These are phyloP conservation scores for Stemphylium lycopersici DNA, from an alignment of 2,329 filamentous ascomycete genomes.

Conservation along the genomic window DNA sequence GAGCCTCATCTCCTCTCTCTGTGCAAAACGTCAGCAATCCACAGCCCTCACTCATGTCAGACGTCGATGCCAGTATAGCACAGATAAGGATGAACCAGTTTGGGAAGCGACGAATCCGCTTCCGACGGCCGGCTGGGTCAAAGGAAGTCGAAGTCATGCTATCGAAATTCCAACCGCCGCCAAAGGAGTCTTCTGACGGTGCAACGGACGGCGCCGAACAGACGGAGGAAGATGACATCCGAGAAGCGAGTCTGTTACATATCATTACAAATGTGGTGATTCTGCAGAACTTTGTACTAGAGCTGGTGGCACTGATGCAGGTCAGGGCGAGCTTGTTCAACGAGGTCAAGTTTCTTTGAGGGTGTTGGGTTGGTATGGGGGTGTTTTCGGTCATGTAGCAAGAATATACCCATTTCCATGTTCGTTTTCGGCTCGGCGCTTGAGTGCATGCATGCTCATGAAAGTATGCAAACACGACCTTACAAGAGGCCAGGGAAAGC, in stretches of 20 bases:
- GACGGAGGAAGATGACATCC: slow-evolving; percentile 36
- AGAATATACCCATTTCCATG: slow-evolving; percentile 30
- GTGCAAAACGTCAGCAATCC: slow-evolving; percentile 35
- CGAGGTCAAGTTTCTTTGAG: slow-evolving; percentile 52
- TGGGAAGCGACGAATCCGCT: slow-evolving; percentile 45
- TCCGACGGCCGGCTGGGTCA: slow-evolving; percentile 34
- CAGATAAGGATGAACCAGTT: slow-evolving; percentile 39
- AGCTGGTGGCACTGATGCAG: slow-evolving; percentile 57
- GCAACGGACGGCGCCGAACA: slow-evolving; percentile 23
- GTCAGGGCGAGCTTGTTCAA: slow-evolving; percentile 56
- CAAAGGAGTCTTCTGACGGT: slow-evolving; percentile 30
- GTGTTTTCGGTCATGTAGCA: slow-evolving; percentile 13
- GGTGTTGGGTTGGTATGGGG: background rate
- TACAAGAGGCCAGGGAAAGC: no score
- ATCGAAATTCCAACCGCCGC: slow-evolving; percentile 44
- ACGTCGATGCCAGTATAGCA: slow-evolving; percentile 43
- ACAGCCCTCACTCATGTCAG: slow-evolving; percentile 42
- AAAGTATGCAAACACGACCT: background rate
- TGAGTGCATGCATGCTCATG: background rate
- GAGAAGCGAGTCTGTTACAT: slow-evolving; percentile 55
- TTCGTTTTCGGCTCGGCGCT: background rate
- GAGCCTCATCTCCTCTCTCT: slow-evolving; percentile 37
- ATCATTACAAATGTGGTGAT: slow-evolving; percentile 59
- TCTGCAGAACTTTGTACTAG: slow-evolving; percentile 58
- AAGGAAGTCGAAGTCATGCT: slow-evolving; percentile 42